These are phyloP conservation scores for Penicillium sp. DNA, from an alignment of 2,329 filamentous ascomycete species.

Conservation along the genomic window DNA sequence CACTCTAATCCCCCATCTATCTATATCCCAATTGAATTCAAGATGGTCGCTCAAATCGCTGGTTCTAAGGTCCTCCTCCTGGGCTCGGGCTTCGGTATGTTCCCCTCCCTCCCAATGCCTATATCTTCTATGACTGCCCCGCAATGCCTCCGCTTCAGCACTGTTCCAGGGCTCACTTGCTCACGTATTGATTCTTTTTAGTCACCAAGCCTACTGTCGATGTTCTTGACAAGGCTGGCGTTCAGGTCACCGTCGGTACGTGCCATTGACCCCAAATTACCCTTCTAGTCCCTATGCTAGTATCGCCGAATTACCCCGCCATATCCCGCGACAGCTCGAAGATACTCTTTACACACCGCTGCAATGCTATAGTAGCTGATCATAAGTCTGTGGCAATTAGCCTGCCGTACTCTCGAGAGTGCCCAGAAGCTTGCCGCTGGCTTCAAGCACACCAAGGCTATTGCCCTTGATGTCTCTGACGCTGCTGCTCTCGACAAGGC, in stretches of 20 bases:
- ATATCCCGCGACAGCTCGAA: background rate
- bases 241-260: constrained; percentile 66
- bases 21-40: constrained; percentile 23
- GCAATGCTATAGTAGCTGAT: background rate
- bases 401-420: constrained; percentile 76
- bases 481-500: constrained; percentile 73
- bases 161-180: constrained; percentile 1
- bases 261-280: constrained; percentile 8
- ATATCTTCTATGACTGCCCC: constrained; percentile 14
- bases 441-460: constrained; percentile 70
- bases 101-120: background rate
- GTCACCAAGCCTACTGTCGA: constrained; percentile 67
- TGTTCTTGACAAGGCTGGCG: constrained; percentile 60
- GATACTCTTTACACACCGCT: background rate
- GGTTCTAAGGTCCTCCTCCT: constrained; percentile 42
- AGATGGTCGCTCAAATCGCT: constrained; percentile 38
- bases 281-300: background rate
- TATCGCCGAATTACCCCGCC: constrained; percentile 6
- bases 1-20: constrained; percentile 12
- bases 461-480: constrained; percentile 82
- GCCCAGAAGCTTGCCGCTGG: constrained; percentile 74
- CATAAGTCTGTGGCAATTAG: constrained; percentile 29
- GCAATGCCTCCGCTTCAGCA: constrained; percentile 11
- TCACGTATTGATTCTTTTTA: constrained; percentile 17
- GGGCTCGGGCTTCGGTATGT: constrained; percentile 41